Conservation (phyloP, 208 protist genomes). For the Wallacemonas sp. region DNA sequence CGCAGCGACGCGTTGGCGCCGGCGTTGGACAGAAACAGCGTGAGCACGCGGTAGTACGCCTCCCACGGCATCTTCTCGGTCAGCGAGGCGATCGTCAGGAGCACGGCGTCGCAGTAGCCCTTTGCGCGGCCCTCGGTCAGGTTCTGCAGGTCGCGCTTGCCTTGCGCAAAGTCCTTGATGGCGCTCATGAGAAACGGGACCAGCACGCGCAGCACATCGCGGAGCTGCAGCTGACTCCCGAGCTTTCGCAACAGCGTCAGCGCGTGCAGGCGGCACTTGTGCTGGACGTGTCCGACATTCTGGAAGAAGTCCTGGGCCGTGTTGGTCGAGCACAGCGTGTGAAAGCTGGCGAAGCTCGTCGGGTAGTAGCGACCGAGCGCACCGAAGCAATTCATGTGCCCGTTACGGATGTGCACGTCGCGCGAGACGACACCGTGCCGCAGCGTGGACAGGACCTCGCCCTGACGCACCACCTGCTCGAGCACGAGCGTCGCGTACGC, state of each 20-base stretch:
- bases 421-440: constrained; percentile 80
- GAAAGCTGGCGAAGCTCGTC: constrained; percentile 69
- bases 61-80: constrained; percentile 80
- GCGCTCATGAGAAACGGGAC: constrained; percentile 83
- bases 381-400: constrained; percentile 78
- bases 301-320: constrained; percentile 81
- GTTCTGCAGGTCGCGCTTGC: constrained; percentile 80
- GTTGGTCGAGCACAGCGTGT: constrained; percentile 71
- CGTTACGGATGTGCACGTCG: constrained; percentile 71
- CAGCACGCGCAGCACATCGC: constrained; percentile 86
- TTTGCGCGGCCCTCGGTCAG: constrained; percentile 80
- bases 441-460: constrained; percentile 70
- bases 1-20: constrained; percentile 62
- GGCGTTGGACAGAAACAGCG: constrained; percentile 79
- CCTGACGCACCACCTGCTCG: constrained; percentile 61
- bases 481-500: constrained; percentile 51
- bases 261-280: constrained; percentile 79
- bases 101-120: constrained; percentile 82
- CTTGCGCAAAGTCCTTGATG: constrained; percentile 88
- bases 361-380: constrained; percentile 66
- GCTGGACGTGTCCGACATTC: constrained; percentile 86
- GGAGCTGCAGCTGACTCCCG: constrained; percentile 53
- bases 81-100: constrained; percentile 74
- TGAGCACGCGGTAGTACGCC: constrained; percentile 86
- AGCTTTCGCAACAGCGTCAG: constrained; percentile 63